These are phyloP conservation scores for Rhodotorula toruloides DNA, from an alignment of 768 basidiomycete genomes.

Conservation along the genomic window DNA sequence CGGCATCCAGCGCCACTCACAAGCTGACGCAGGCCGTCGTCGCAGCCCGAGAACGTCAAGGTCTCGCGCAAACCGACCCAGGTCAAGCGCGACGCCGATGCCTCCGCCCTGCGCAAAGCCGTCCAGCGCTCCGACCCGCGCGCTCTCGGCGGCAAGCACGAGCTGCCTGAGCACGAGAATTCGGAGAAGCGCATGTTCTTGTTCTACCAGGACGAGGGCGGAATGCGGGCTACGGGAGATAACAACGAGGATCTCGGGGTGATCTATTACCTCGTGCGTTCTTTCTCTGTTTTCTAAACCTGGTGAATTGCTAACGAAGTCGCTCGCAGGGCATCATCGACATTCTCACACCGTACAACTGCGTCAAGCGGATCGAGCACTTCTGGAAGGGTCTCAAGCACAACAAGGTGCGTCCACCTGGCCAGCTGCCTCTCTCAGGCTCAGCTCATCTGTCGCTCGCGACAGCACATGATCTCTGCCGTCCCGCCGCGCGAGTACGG, in stretches of 20 bases:
- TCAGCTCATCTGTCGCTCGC: background rate
- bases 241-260: conserved; percentile 64
- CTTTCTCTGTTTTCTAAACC: too few relatives aligned
- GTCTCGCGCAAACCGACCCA: conserved; percentile 60
- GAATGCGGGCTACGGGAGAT: conserved; percentile 83
- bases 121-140: conserved; percentile 78
- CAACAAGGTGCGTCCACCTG: conserved; percentile 64
- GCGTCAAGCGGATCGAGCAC: conserved; percentile 74
- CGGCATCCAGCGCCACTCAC: background rate
- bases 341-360: conserved; percentile 82
- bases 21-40: background rate
- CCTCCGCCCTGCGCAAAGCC: conserved; percentile 75
- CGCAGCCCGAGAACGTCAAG: conserved; percentile 63
- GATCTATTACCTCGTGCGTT: conserved; percentile 43
- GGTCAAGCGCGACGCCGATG: conserved; percentile 60
- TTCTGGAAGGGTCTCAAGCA: conserved; percentile 85
- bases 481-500: conserved; percentile 83
- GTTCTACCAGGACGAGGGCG: conserved; percentile 96
- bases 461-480: conserved; percentile 87
- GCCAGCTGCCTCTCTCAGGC: conserved; percentile 7
- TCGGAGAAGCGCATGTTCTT: conserved; percentile 66
- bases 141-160: conserved; percentile 54
- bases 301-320: too few relatives aligned
- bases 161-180: conserved; percentile 62
- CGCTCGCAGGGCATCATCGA: conserved; percentile 71